Percentiles rank a stretch among this genome's conserved stretches.
Evolutionary conservation across 2,329 filamentous ascomycete genomes (phyloP).

Genomic region (Sporothrix sp.): DNA sequence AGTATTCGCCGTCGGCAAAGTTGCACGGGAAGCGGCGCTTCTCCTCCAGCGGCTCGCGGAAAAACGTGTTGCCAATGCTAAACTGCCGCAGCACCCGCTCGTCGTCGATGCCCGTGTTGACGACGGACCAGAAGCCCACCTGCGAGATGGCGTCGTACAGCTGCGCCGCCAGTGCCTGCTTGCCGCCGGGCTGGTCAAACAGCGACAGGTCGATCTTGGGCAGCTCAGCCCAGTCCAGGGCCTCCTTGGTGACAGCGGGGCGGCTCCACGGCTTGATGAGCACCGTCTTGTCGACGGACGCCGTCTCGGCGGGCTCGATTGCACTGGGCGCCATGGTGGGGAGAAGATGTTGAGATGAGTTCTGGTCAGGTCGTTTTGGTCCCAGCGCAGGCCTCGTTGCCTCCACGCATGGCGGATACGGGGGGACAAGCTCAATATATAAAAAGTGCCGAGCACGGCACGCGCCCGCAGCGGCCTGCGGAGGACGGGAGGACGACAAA

Average conservation of each 20-base stretch:
- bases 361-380: no score
- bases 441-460: no score
- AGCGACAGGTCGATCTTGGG: slow-evolving; percentile 37
- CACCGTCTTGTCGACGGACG: slow-evolving; percentile 11
- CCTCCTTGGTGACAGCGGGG: slow-evolving; percentile 22
- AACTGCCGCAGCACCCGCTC: slow-evolving; percentile 34
- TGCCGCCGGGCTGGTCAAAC: slow-evolving; percentile 42
- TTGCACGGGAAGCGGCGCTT: slow-evolving; percentile 19
- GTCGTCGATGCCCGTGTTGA: slow-evolving; percentile 30
- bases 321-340: slow-evolving; percentile 23
- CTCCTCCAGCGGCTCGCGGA: slow-evolving; percentile 37
- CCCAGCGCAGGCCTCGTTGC: no score
- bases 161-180: slow-evolving; percentile 39
- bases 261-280: slow-evolving; percentile 26
- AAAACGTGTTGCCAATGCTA: slow-evolving; percentile 40
- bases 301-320: slow-evolving; percentile 13
- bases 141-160: slow-evolving; percentile 38
- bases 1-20: slow-evolving; percentile 29
- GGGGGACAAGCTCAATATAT: no score
- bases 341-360: background rate
- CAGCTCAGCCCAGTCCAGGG: slow-evolving; percentile 32
- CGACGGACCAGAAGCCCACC: slow-evolving; percentile 32
- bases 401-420: no score
- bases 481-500: no score
- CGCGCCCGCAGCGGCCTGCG: no score